Evolutionary conservation across 805 yeast genomes (phyloP).

Genomic region (Komagataella pseudopastoris): DNA sequence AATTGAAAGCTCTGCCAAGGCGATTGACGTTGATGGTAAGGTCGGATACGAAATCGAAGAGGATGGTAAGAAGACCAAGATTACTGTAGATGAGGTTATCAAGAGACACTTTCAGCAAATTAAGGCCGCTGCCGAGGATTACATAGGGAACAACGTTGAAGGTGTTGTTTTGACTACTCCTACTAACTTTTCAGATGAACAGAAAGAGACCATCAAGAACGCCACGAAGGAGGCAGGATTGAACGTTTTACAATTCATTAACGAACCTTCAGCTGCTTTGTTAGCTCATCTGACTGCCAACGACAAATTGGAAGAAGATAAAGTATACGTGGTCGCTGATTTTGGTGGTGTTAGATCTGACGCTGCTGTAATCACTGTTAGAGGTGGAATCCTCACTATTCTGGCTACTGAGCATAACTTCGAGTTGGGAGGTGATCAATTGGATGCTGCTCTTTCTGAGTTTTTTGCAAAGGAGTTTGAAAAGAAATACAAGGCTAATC

Average conservation of each 20-base stretch:
- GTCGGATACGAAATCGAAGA: conserved; percentile 48
- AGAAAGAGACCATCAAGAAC: conserved; percentile 46
- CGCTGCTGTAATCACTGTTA: conserved; percentile 83
- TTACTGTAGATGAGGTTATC: conserved; percentile 67
- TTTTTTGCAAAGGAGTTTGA: conserved; percentile 88
- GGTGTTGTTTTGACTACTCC: conserved; percentile 87
- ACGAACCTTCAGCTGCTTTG: conserved; percentile 87
- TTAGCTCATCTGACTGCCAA: conserved; percentile 56
- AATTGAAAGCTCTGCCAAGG: conserved; percentile 54
- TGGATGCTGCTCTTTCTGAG: conserved; percentile 71
- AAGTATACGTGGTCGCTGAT: conserved; percentile 83
- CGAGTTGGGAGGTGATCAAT: conserved; percentile 76
- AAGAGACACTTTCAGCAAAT: conserved; percentile 75
- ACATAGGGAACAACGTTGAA: conserved; percentile 66
- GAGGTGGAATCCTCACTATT: conserved; percentile 89
- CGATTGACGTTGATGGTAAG: conserved; percentile 47
- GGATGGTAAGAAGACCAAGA: conserved; percentile 31
- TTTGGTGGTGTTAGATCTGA: conserved; percentile 95
- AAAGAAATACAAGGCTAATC: conserved; percentile 73
- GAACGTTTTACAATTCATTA: conserved; percentile 72
- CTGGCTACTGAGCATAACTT: conserved; percentile 75
- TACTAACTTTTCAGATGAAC: conserved; percentile 68
- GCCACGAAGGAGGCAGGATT: conserved; percentile 64
- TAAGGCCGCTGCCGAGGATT: conserved; percentile 84
- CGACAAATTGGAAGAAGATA: conserved; percentile 43